These are phyloP conservation scores for Pythium rishiriense DNA, from an alignment of 352 stramenopile species.

Conservation along the genomic window DNA sequence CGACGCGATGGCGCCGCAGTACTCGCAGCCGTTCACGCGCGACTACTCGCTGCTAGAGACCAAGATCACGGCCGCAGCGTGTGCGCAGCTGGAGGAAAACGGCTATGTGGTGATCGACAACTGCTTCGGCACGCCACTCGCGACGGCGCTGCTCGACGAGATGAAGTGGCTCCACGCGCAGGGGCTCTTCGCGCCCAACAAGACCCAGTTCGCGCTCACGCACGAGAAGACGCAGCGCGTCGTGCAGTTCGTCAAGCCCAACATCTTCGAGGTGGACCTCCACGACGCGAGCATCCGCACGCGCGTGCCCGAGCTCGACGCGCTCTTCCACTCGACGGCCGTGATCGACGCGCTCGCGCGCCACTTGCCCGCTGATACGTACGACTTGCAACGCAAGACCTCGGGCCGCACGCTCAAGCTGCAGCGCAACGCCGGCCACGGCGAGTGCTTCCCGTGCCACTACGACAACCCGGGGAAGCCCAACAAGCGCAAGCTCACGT, in stretches of 20 bases:
- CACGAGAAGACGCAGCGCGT: slow-evolving; percentile 37
- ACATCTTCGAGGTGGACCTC: slow-evolving; percentile 84
- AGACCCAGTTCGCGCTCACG: slow-evolving; percentile 77
- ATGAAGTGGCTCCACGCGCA: slow-evolving; percentile 59
- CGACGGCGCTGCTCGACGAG: slow-evolving; percentile 55
- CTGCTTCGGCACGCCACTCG: slow-evolving; percentile 60
- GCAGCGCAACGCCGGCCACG: slow-evolving; percentile 71
- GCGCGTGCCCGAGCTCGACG: slow-evolving; percentile 64
- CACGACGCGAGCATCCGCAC: slow-evolving; percentile 56
- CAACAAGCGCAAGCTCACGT: slow-evolving; percentile 80
- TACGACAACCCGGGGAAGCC: slow-evolving; percentile 82
- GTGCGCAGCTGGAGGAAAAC: slow-evolving; percentile 45
- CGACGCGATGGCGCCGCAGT: slow-evolving; percentile 23
- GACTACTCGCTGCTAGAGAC: slow-evolving; percentile 49
- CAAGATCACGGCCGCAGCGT: slow-evolving; percentile 47
- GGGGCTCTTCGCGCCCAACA: slow-evolving; percentile 71
- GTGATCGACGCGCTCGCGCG: slow-evolving; percentile 48
- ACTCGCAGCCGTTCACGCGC: slow-evolving; percentile 51
- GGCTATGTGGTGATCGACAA: slow-evolving; percentile 71
- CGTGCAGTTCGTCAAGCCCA: slow-evolving; percentile 74
- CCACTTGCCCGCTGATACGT: slow-evolving; percentile 44
- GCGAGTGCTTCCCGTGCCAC: slow-evolving; percentile 80
- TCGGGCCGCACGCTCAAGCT: slow-evolving; percentile 70
- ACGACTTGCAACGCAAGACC: slow-evolving; percentile 60
- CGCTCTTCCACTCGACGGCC: slow-evolving; percentile 61